Evolutionary conservation across 1,139 yeast genomes (phyloP), one percentile per base, ranked within the genome.

Genomic region (Eremothecium coryli): DNA sequence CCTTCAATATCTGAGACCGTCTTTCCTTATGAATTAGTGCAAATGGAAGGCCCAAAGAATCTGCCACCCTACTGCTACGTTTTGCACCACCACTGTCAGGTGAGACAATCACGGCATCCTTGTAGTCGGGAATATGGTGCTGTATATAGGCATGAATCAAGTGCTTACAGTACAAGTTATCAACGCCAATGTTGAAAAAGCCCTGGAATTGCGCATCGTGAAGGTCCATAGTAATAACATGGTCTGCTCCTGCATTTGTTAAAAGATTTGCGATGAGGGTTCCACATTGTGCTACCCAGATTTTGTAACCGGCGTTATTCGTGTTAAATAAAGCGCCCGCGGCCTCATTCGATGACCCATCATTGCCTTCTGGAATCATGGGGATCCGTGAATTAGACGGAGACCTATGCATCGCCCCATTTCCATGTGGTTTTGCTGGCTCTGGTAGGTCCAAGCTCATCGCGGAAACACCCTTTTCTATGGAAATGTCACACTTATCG

Each of bases 31-130:
- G 97, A 47, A 93, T 86, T 56, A 93, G 68, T 0, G 99, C 98
- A 66, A 93, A 88, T 22, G 88, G 72, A 65, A 93, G 73, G 14
- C 86, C 90, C 41, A 93, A 64, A 1, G 82, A 73, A 60, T 90
- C 99, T 2, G 98, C 98, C 43, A 90, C 72, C 1, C 90, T 79
- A 1, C 95, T 82, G 22, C 98, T 97, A 44, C 97, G 68, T 57
- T 90, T 90, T 33, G 97, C 97, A 42, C 97, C 98, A 52, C 97
- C 97, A 32, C 95, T 88, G 61, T 88, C 96, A 0, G 96, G 96
- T 1, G 95, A 82, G 20, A 88, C 95, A 46, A 88, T 76, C 9
- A 86, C 93, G 37, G 86, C 80, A 24, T 84, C 79, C 43, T 72
- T 72, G 56, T 76, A 82, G 45, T 81, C 62, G 12, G 93, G 88